Evolutionary conservation across 2,329 filamentous ascomycete species (phyloP).

Genomic region (Aspergillus ibericus): DNA sequence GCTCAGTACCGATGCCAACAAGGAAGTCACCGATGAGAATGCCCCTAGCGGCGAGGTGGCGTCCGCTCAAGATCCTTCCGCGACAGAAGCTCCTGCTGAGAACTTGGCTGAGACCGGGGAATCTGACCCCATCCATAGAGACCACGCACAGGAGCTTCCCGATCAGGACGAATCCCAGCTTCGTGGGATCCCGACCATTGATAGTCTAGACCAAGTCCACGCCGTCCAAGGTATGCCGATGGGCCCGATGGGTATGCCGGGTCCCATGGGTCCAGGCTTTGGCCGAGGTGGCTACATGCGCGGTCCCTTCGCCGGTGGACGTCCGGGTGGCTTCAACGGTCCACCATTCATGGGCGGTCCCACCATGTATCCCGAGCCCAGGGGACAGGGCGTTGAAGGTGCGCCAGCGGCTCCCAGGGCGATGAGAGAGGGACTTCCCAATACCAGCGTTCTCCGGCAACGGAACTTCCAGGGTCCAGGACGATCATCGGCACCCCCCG

Average conservation of each 20-base stretch:
- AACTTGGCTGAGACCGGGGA: constrained; percentile 15
- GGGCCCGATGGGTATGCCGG: constrained; percentile 30
- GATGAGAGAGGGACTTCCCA: constrained; percentile 85
- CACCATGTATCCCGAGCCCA: constrained; percentile 38
- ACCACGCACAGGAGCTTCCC: constrained; percentile 14
- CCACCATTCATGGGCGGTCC: constrained; percentile 30
- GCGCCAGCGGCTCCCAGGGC: constrained; percentile 93
- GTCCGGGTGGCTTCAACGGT: constrained; percentile 35
- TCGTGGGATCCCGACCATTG: constrained; percentile 34
- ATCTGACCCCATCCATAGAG: constrained; percentile 9
- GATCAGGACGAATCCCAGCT: constrained; percentile 23
- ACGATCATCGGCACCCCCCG: constrained; percentile 25
- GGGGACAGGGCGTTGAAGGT: constrained; percentile 61
- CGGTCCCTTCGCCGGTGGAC: constrained; percentile 47
- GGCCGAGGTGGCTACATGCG: constrained; percentile 46
- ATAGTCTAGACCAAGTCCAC: constrained; percentile 31
- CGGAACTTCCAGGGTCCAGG: constrained; percentile 50
- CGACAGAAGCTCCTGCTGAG: constrained; percentile 12
- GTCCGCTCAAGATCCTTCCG: constrained; percentile 27
- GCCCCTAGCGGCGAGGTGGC: constrained; percentile 36
- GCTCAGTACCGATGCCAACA: constrained; percentile 18
- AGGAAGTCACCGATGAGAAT: constrained; percentile 36
- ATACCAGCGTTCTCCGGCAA: constrained; percentile 70
- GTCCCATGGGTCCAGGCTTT: constrained; percentile 32
- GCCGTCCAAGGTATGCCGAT: constrained; percentile 28